Evolutionary conservation across 768 basidiomycete species (phyloP).

Genomic region (Amanita exitialis): DNA sequence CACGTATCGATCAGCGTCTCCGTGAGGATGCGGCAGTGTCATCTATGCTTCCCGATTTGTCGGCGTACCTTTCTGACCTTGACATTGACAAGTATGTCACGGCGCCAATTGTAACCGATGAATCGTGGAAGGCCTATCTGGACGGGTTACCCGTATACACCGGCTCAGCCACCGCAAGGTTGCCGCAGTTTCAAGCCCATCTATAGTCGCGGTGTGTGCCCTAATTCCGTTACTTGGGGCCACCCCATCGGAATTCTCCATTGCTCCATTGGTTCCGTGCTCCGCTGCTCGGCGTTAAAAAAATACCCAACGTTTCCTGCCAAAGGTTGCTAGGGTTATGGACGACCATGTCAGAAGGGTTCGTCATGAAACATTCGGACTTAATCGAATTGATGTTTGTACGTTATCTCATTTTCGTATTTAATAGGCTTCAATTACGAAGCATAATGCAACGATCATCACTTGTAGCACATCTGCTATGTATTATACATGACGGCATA

Average conservation of each 20-base stretch:
- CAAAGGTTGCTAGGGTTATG: too few species aligned
- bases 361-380: too few species aligned
- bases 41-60: constrained; percentile 32
- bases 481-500: not conserved
- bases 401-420: not conserved
- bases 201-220: constrained; percentile 27
- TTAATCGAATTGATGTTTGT: too few species aligned
- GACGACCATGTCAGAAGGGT: too few species aligned
- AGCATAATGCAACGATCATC: not conserved
- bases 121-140: constrained; percentile 37
- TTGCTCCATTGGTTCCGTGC: not conserved
- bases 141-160: constrained; percentile 28
- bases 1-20: constrained; percentile 34
- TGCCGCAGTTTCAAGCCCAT: constrained; percentile 31
- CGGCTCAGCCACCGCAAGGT: constrained; percentile 28
- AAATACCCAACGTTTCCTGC: too few species aligned
- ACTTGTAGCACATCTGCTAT: not conserved
- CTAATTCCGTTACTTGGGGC: not conserved
- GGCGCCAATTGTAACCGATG: constrained; percentile 44
- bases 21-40: constrained; percentile 37
- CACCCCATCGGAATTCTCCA: not conserved
- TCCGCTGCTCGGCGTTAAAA: too few species aligned
- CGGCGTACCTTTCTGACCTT: constrained; percentile 30
- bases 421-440: not conserved
- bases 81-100: constrained; percentile 38